phyloP scores from a whole-genome alignment of 2,329 filamentous ascomycete genomes.

The Cladorrhinum sp. region DNA sequence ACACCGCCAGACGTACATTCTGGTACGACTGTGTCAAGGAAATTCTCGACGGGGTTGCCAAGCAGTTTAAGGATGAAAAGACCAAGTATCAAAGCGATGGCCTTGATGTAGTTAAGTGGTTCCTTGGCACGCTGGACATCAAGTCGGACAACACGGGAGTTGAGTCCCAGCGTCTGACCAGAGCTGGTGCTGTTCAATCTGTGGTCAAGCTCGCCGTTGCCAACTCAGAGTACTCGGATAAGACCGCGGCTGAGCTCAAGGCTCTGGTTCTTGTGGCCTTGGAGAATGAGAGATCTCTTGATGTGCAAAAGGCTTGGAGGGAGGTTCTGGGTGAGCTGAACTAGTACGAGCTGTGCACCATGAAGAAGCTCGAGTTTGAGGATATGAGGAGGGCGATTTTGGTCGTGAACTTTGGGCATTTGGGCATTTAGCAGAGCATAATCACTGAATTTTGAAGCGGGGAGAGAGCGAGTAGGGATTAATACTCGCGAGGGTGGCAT shows the following conservation, averaged over 20 bases:
- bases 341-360: too few relatives aligned
- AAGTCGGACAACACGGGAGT: conserved; percentile 46
- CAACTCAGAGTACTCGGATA: conserved; percentile 29
- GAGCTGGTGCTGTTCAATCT: conserved; percentile 45
- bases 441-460: too few relatives aligned
- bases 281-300: conserved; percentile 38
- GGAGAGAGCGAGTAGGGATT: too few relatives aligned
- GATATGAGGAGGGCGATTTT: too few relatives aligned
- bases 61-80: conserved; percentile 20
- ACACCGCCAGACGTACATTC: conserved; percentile 44
- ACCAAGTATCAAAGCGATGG: conserved; percentile 21
- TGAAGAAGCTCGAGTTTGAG: too few relatives aligned
- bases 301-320: conserved; percentile 33
- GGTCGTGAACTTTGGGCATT: too few relatives aligned
- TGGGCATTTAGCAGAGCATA: too few relatives aligned
- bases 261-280: conserved; percentile 49
- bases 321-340: conserved; percentile 18
- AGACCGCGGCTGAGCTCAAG: conserved; percentile 31
- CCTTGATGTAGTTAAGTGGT: conserved; percentile 37
- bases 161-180: conserved; percentile 48
- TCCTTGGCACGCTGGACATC: conserved; percentile 44
- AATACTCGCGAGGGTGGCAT: too few relatives aligned
- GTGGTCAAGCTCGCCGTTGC: conserved; percentile 42
- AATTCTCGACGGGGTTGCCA: conserved; percentile 42
- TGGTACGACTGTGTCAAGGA: conserved; percentile 52